Evolutionary conservation across 306 rosid genomes (phyloP), one percentile per base, ranked within the genome.

Genomic region (Inga leiocalycina): DNA sequence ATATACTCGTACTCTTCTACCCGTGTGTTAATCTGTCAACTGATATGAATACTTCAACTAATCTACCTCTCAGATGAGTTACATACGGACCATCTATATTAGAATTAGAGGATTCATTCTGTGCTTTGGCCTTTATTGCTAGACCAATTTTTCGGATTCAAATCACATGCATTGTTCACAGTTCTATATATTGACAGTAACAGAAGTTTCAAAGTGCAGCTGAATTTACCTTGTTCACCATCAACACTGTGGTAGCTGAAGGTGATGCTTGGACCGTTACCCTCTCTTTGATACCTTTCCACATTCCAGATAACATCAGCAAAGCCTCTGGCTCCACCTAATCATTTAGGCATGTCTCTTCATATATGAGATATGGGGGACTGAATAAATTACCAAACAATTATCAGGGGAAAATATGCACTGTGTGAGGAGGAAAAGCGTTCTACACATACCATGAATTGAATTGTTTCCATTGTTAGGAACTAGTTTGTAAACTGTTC

Each of bases 241-340:
- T 95, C 94, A 57, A 69, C 45, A 69, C 98, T 95, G 76, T 81
- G 91, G 84, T 92, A 91, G 70, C 81, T 75, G 82, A 95, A 95
- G 49, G 89, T 90, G 83, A 95, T 88, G 64, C 75, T 59, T 56
- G 98, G 98, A 76, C 45, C 61, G 7, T 64, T 57, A n/a, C 92
- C 95, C 51, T 84, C 62, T 19, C 49, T 91, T 12, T 85, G 75
- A 66, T 93, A 85, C 82, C 57, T 88, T 61, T 74, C 77, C 41
- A 95, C 94, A 30, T 87, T 88, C 98, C 98, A 95, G 54, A 86
- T 82, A 67, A 92, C 97, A 77, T 93, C 93, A 76, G 97, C 87
- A 52, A 95, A 95, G 72, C 98, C 98, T 89, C 66, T 83, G 48
- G 84, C 11, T 71, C 98, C 98, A 86, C 98, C 98, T 83, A 48